Evolutionary conservation across 2,329 filamentous ascomycete genomes (phyloP).

Genomic region (Calonectria hongkongensis): DNA sequence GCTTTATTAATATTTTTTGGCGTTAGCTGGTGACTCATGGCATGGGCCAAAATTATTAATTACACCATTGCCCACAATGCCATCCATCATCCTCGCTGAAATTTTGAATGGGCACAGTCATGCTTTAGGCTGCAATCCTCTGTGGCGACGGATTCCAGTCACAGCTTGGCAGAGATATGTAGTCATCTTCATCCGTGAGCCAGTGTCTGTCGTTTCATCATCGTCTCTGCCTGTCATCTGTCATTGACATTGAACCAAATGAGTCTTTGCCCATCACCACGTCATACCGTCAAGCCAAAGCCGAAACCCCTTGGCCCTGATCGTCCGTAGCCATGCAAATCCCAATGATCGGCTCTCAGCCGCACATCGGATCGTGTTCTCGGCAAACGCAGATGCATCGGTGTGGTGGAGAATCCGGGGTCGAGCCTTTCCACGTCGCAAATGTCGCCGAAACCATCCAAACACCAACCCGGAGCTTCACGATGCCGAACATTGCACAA

Average conservation of each 20-base stretch:
- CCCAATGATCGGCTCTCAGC: slow-evolving; percentile 10
- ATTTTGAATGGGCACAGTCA: neutral
- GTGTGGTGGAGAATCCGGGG: slow-evolving; percentile 1
- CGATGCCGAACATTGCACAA: slow-evolving; percentile 4
- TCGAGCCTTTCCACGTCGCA: neutral
- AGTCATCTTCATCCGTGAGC: neutral
- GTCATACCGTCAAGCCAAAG: slow-evolving; percentile 8
- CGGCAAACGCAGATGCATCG: slow-evolving; percentile 7
- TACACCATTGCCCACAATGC: slow-evolving; percentile 3
- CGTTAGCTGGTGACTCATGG: slow-evolving; percentile 36
- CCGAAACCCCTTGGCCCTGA: neutral
- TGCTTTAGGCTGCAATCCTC: neutral
- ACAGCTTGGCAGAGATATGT: neutral
- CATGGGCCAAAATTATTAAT: slow-evolving; percentile 9
- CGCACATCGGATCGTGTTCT: slow-evolving; percentile 7
- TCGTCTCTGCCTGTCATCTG: neutral
- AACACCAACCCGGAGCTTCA: slow-evolving; percentile 10
- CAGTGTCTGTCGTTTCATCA: neutral
- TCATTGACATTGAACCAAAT: neutral
- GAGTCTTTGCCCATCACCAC: neutral
- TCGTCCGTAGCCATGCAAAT: slow-evolving; percentile 8
- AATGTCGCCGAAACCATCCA: slow-evolving; percentile 13
- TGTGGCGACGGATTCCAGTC: slow-evolving; percentile 13
- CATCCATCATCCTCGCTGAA: too few species aligned
- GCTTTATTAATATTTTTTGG: slow-evolving; percentile 3